A percentile compares a stretch with the other conserved stretches of the same genome.
phyloP scores from a whole-genome alignment of 208 protist genomes.

The Leishmania martiniquensis region DNA sequence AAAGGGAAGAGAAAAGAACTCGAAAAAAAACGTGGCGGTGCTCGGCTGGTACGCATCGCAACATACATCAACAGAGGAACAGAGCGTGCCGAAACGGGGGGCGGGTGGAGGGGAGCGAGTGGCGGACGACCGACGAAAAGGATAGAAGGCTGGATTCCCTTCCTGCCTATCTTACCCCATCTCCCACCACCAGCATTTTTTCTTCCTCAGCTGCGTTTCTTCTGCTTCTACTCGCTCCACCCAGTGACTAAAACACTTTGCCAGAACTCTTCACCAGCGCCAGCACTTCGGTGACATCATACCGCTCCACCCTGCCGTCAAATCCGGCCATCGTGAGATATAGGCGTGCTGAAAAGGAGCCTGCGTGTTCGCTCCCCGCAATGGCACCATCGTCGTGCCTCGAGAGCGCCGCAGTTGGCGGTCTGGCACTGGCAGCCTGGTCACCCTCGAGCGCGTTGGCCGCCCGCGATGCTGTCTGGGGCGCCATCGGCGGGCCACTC shows the following conservation, averaged over 20 bases:
- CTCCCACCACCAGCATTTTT: background rate
- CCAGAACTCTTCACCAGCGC: conserved; percentile 23
- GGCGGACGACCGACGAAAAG: background rate
- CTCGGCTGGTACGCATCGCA: background rate
- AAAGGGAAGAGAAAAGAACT: background rate
- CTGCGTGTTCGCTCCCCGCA: background rate
- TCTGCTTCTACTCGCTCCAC: background rate
- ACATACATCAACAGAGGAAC: background rate
- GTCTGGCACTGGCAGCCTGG: background rate
- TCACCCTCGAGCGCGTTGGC: background rate
- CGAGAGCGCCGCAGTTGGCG: background rate
- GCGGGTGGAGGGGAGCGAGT: background rate
- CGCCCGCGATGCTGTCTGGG: background rate
- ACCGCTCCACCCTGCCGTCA: conserved; percentile 44
- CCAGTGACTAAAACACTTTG: background rate
- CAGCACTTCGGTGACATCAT: conserved; percentile 34
- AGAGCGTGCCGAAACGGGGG: background rate
- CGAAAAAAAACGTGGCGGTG: background rate
- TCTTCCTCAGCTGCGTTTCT: background rate
- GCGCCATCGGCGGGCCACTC: conserved; percentile 4
- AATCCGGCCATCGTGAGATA: conserved; percentile 43
- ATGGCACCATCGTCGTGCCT: background rate
- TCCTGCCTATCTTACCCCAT: background rate
- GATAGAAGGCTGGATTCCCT: background rate
- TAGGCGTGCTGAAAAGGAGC: conserved; percentile 13